Evolutionary conservation across 2,329 filamentous ascomycete genomes (phyloP).

Genomic region (Fusarium oligoseptatum): DNA sequence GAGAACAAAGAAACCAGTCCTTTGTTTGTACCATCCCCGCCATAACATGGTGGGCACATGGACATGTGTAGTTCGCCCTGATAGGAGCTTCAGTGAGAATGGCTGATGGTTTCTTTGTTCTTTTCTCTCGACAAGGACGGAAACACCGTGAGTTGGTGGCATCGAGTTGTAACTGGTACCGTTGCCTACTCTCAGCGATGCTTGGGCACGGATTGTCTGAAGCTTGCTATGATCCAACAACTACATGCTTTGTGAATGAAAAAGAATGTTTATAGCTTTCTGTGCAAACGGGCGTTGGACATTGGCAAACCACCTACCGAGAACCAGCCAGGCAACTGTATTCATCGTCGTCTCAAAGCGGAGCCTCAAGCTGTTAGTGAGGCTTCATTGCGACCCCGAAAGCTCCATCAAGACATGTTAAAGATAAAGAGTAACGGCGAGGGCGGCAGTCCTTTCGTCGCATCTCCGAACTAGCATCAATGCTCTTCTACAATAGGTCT

Average conservation of each 20-base stretch:
- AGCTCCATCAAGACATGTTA: neutral
- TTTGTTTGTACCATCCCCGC: conserved; percentile 24
- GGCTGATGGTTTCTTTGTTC: conserved; percentile 18
- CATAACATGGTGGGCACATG: conserved; percentile 20
- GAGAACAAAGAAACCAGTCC: conserved; percentile 41
- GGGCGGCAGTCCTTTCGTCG: neutral
- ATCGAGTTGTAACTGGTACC: neutral
- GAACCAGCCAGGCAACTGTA: neutral
- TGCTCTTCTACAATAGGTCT: neutral
- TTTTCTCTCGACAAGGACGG: neutral
- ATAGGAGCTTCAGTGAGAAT: neutral
- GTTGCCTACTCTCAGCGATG: neutral
- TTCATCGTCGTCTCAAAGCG: neutral
- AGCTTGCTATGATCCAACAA: neutral
- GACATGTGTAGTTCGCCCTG: neutral
- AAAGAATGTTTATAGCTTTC: neutral
- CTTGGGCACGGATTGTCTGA: neutral
- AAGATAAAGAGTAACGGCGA: neutral
- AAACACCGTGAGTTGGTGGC: neutral
- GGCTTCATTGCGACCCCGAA: neutral
- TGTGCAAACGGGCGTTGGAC: neutral
- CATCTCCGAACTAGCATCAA: neutral
- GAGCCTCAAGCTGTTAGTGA: neutral
- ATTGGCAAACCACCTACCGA: neutral
- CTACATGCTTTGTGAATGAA: neutral